Percentiles rank a stretch among this genome's conserved stretches.
These are phyloP conservation scores for Alternaria ethzedia DNA, from an alignment of 2,329 filamentous ascomycete genomes.

Conservation along the genomic window DNA sequence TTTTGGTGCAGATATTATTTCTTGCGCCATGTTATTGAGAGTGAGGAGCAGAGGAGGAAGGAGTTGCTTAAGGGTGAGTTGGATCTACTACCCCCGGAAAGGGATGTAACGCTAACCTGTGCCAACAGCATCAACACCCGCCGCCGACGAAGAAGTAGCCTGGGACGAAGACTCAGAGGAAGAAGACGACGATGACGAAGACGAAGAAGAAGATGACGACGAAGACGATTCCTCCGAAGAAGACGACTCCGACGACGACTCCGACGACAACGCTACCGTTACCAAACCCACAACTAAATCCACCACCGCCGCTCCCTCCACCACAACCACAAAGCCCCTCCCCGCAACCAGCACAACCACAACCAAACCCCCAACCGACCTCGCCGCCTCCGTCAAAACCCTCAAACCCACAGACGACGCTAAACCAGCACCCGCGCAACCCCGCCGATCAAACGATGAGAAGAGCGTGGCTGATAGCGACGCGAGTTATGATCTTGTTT, in stretches of 20 bases:
- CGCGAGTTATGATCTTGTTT: constrained; percentile 91
- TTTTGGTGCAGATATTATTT: constrained; percentile 99
- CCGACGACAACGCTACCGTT: constrained; percentile 11
- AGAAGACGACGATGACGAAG: constrained; percentile 42
- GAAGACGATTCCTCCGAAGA: constrained; percentile 23
- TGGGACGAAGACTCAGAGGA: constrained; percentile 76
- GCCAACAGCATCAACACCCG: constrained; percentile 61
- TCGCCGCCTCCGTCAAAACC: constrained; percentile 46
- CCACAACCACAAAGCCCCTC: constrained; percentile 10
- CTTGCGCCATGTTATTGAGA: constrained; percentile 88
- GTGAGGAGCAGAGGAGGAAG: constrained; percentile 84
- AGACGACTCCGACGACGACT: constrained; percentile 17
- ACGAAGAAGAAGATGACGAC: constrained; percentile 39
- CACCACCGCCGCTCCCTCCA: background rate
- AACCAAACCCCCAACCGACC: constrained; percentile 13
- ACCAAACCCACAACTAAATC: constrained; percentile 26
- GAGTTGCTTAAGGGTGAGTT: constrained; percentile 86
- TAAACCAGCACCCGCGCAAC: constrained; percentile 63
- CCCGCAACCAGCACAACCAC: background rate
- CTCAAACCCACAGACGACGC: constrained; percentile 43
- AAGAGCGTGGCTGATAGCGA: constrained; percentile 93
- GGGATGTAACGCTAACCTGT: background rate
- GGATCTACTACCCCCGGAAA: accelerated
- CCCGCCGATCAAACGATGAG: constrained; percentile 71
- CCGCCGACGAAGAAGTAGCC: constrained; percentile 74